Percentiles rank a stretch among this genome's conserved stretches.
Conservation (phyloP, 345 rosid species). For the Excoecaria cochinchinensis region DNA sequence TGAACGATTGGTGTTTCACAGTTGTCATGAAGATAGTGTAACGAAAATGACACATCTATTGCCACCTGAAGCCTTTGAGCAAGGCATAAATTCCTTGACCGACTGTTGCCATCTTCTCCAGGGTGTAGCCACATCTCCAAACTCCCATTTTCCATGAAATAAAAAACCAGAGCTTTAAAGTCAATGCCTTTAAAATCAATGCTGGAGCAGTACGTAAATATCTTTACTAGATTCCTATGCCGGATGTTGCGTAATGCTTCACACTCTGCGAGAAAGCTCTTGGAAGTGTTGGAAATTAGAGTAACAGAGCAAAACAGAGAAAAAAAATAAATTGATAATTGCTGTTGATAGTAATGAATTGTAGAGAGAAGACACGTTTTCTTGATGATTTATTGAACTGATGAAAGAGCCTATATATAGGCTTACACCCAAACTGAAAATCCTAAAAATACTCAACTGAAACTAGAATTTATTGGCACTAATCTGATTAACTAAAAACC, state of each 20-base stretch:
- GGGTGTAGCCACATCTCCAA: background rate
- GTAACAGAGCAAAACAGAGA: no score
- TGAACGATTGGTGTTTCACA: background rate
- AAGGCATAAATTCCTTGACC: background rate
- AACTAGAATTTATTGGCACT: no score
- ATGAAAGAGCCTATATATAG: no score
- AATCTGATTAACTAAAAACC: no score
- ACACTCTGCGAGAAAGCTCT: slow-evolving; percentile 10
- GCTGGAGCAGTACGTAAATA: background rate
- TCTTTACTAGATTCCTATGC: background rate
- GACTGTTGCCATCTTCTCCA: background rate
- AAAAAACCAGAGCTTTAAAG: background rate
- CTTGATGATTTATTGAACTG: no score
- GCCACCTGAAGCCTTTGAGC: background rate
- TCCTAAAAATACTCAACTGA: no score
- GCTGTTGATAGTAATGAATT: no score
- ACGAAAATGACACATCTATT: background rate
- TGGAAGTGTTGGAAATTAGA: background rate
- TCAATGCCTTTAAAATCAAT: background rate
- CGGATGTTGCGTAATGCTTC: background rate
- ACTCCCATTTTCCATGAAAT: background rate
- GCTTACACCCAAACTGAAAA: no score
- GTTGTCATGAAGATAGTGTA: background rate
- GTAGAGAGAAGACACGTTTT: no score
- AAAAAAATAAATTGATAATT: no score